Percentiles rank a stretch among this genome's conserved stretches.
Evolutionary conservation across 306 rosid genomes (phyloP).

Genomic region (barrel medic (Medicago truncatula)): MtrunA17r5.0-ANR NC_053048.1:9961501-9962000

Average conservation of each 20-base stretch:
- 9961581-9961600: conserved; percentile 87
- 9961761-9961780: conserved; percentile 77
- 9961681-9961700: conserved; percentile 88
- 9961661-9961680: conserved; percentile 88
- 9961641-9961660: conserved; percentile 95
- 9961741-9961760: conserved; percentile 95
- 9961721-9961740: conserved; percentile 99
- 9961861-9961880: conserved; percentile 92
- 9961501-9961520: conserved; percentile 92
- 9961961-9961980: conserved; percentile 75
- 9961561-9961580: conserved; percentile 91
- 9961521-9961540: conserved; percentile 88
- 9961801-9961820: conserved; percentile 78
- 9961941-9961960: conserved; percentile 90
- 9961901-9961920: conserved; percentile 90
- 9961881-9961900: conserved; percentile 96
- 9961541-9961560: conserved; percentile 91
- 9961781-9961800: conserved; percentile 94
- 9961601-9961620: conserved; percentile 98
- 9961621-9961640: conserved; percentile 95
- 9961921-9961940: conserved; percentile 86
- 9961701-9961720: conserved; percentile 97
- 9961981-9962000: conserved; percentile 76
- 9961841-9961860: conserved; percentile 81
- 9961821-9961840: conserved; percentile 85